These are phyloP conservation scores for Jamesozyma spencerorum DNA, from an alignment of 805 yeast species.

Conservation along the genomic window DNA sequence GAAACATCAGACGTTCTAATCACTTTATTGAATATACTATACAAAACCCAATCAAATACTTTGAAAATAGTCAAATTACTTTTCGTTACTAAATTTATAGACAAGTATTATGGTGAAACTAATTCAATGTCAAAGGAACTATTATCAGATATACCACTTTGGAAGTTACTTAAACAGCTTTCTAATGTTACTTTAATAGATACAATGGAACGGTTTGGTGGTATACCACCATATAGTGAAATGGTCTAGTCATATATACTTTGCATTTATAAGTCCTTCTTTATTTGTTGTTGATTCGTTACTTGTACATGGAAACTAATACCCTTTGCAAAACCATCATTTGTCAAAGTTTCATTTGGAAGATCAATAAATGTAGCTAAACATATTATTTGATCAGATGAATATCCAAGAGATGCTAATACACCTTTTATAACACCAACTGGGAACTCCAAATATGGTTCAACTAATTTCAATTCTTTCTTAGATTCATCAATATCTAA, in stretches of 20 bases:
- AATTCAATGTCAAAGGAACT: slow-evolving; percentile 4
- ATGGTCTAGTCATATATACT: too few relatives aligned
- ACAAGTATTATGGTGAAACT: slow-evolving; percentile 2
- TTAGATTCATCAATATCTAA: slow-evolving; percentile 14
- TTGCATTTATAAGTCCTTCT: neutral
- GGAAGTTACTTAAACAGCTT: slow-evolving; percentile 13
- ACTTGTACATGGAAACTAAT: slow-evolving; percentile 29
- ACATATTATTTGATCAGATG: slow-evolving; percentile 20
- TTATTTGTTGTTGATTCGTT: slow-evolving; percentile 1
- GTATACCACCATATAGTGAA: slow-evolving; percentile 15
- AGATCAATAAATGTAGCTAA: slow-evolving; percentile 23
- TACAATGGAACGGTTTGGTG: slow-evolving; percentile 15
- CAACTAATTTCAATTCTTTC: slow-evolving; percentile 19
- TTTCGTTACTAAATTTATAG: neutral
- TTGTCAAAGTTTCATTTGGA: slow-evolving; percentile 14
- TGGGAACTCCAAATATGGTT: slow-evolving; percentile 28
- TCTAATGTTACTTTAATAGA: slow-evolving; percentile 16
- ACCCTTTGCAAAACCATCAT: slow-evolving; percentile 18
- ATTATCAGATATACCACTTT: slow-evolving; percentile 17
- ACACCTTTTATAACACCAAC: slow-evolving; percentile 29
- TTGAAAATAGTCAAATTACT: too few relatives aligned
- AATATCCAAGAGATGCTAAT: slow-evolving; percentile 23
- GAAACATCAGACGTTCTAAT: too few relatives aligned
- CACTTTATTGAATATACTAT: neutral
- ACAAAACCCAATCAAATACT: too few relatives aligned